Percentiles rank a stretch among this genome's conserved stretches.
phyloP scores from a whole-genome alignment of 2,329 filamentous ascomycete species.

The Scorias spongiosa region DNA sequence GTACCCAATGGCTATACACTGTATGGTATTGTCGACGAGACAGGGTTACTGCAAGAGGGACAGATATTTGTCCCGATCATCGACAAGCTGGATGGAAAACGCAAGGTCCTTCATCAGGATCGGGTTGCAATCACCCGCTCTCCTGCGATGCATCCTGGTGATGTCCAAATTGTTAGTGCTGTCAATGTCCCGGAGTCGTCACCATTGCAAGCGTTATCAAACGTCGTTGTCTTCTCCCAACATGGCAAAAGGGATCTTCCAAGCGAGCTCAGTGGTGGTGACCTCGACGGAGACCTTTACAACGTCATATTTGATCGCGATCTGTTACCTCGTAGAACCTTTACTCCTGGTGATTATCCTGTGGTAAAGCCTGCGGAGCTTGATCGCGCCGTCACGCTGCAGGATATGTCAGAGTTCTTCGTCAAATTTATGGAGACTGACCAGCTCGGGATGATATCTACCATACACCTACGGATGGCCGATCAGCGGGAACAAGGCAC shows the following conservation, averaged over 20 bases:
- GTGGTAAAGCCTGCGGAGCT: conserved; percentile 42
- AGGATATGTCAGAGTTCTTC: conserved; percentile 69
- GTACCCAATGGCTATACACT: conserved; percentile 57
- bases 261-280: conserved; percentile 64
- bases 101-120: conserved; percentile 21
- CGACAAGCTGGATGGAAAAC: conserved; percentile 11
- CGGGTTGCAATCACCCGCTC: conserved; percentile 56
- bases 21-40: conserved; percentile 76
- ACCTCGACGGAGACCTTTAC: conserved; percentile 72
- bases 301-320: conserved; percentile 58
- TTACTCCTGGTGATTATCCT: conserved; percentile 55
- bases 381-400: conserved; percentile 39
- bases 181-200: conserved; percentile 43
- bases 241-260: conserved; percentile 58
- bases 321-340: conserved; percentile 31
- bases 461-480: conserved; percentile 26
- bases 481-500: conserved; percentile 21
- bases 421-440: conserved; percentile 54
- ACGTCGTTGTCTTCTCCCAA: conserved; percentile 67
- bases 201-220: conserved; percentile 46
- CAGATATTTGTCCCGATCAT: conserved; percentile 53
- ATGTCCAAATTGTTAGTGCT: conserved; percentile 53
- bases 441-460: conserved; percentile 27
- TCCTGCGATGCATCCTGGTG: conserved; percentile 67
- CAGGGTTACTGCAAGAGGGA: conserved; percentile 47